Evolutionary conservation across 768 basidiomycete species (phyloP).

Genomic region (Hirschioporus abietinus): DNA sequence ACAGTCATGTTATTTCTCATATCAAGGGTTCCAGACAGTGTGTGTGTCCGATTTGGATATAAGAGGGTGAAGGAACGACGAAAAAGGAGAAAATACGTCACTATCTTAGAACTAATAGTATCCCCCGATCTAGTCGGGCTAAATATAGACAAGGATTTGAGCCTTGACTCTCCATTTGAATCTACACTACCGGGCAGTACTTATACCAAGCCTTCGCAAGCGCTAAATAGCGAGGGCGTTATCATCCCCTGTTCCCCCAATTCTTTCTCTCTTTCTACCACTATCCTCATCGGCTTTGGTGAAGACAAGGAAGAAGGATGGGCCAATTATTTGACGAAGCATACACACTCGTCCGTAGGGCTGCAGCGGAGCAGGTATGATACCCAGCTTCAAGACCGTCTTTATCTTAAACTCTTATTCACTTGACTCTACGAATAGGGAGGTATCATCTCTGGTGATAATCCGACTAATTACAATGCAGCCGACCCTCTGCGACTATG

Average conservation of each 20-base stretch:
- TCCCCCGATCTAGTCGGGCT: too few relatives aligned
- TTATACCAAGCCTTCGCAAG: background rate
- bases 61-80: too few relatives aligned
- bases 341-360: conserved; percentile 33
- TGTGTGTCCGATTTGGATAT: too few relatives aligned
- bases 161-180: too few relatives aligned
- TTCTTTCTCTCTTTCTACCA: background rate
- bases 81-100: too few relatives aligned
- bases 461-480: conserved; percentile 58
- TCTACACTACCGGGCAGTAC: background rate
- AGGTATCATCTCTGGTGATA: conserved; percentile 71
- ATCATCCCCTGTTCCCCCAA: background rate
- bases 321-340: conserved; percentile 25
- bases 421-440: conserved; percentile 37
- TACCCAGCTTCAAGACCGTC: conserved; percentile 13
- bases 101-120: too few relatives aligned
- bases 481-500: conserved; percentile 70
- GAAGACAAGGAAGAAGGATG: background rate
- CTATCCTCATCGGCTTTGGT: too few relatives aligned
- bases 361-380: conserved; percentile 45
- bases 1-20: too few relatives aligned
- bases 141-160: background rate
- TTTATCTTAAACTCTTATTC: background rate
- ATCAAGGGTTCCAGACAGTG: too few relatives aligned
- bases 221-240: background rate